A percentile compares a stretch with the other conserved stretches of the same genome.
These are phyloP conservation scores for Entelexis paramagnoliae DNA, from an alignment of 1,139 yeast genomes.

Conservation along the genomic window DNA sequence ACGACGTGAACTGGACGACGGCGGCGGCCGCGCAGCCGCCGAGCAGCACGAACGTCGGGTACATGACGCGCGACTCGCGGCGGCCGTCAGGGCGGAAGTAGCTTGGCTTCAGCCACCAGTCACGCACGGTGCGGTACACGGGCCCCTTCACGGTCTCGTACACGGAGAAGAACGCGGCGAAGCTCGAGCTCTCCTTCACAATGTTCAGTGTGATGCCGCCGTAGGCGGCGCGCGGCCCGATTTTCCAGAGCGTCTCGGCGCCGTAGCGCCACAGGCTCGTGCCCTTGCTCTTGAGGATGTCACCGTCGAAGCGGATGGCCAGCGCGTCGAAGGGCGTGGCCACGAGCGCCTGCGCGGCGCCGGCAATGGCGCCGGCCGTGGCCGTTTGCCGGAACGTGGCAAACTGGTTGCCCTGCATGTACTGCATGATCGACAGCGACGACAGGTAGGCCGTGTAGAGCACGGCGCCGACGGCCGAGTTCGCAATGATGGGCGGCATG, in stretches of 20 bases:
- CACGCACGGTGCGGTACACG: slow-evolving; percentile 18
- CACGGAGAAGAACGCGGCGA: slow-evolving; percentile 74
- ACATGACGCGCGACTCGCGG: slow-evolving; percentile 22
- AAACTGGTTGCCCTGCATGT: slow-evolving; percentile 19
- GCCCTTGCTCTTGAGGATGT: slow-evolving; percentile 32
- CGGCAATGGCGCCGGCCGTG: slow-evolving; percentile 77
- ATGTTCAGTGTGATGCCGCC: slow-evolving; percentile 76
- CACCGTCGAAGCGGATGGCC: slow-evolving; percentile 68
- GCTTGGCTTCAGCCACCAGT: slow-evolving; percentile 25
- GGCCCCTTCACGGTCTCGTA: slow-evolving; percentile 65
- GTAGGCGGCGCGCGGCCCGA: slow-evolving; percentile 77
- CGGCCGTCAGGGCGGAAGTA: slow-evolving; percentile 31
- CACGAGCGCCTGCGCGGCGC: slow-evolving; percentile 74
- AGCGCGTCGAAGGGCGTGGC: slow-evolving; percentile 94
- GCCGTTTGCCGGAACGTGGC: slow-evolving; percentile 48
- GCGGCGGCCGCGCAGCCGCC: slow-evolving; percentile 88
- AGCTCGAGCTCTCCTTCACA: slow-evolving; percentile 72
- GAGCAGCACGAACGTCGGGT: slow-evolving; percentile 58
- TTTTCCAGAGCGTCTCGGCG: slow-evolving; percentile 50
- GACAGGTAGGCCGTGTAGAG: slow-evolving; percentile 69
- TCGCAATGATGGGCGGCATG: slow-evolving; percentile 77
- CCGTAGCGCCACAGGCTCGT: slow-evolving; percentile 68
- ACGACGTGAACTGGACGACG: slow-evolving; percentile 65
- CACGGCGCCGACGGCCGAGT: slow-evolving; percentile 77
- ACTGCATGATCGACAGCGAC: slow-evolving; percentile 28